Evolutionary conservation across 331 rosid species (phyloP), one percentile per base, ranked within the genome.

Genomic region (Saraca asoca): DNA sequence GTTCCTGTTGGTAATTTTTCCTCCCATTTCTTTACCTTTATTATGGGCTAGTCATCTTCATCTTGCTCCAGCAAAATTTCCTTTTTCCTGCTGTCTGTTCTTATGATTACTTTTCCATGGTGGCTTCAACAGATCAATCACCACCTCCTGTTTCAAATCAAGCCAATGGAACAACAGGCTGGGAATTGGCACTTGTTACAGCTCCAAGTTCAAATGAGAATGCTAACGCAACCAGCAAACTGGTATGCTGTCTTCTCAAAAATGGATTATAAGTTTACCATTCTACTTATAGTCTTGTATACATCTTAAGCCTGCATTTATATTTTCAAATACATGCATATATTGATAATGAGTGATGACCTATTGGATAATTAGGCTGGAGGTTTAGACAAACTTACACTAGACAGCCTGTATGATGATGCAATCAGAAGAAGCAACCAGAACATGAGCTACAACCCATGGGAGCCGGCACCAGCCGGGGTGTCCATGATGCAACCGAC

Each of bases 111-210:
- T 52, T 45, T 12, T 59, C 61, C 34, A 45, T 67, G 77, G 48
- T 74, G 72, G 64, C 72, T 51, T 60, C 87, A 87, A 87, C 80
- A 33, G 86, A 85, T 24, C 97, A 83, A 75, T 82, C 86, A 62
- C 58, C 84, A 38, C 24, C 88, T 41, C 55, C 80, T 2, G 90
- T 78, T 80, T 55, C 83, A 71, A 82, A 64, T 80, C 88, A 72
- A 15, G 82, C 82, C 58, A 79, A 83, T 60, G 90, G 95, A 80
- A 58, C 82, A 52, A 75, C 90, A 44, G 98, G 98, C 60, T 91
- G 98, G 98, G 98, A 91, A 79, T 75, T 91, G 78, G 96, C 98
- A 29, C 98, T 91, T 65, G 98, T 91, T 39, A 87, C 91, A 0
- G 87, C 96, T 69, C 96, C 96, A 60, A 88, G 95, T 83, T 87